Evolutionary conservation across 352 stramenopile species (phyloP).

Genomic region (Thalassiosira oceanica): DNA sequence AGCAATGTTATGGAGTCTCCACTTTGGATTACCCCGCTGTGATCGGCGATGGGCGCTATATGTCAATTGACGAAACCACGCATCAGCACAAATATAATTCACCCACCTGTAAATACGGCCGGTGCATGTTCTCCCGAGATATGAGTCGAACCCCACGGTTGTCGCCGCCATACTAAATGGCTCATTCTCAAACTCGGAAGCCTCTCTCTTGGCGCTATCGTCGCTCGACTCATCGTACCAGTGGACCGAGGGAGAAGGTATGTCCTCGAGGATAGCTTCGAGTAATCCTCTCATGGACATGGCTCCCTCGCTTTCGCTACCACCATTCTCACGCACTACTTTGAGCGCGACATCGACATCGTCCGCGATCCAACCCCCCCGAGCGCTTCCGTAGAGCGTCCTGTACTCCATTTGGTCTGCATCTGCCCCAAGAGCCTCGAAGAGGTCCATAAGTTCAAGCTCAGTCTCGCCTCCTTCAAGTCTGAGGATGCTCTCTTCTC

Average conservation of each 20-base stretch:
- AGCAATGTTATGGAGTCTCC: constrained; percentile 89
- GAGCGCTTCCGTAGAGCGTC: constrained; percentile 93
- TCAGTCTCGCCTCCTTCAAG: constrained; percentile 90
- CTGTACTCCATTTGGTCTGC: constrained; percentile 96
- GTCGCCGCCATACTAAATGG: constrained; percentile 92
- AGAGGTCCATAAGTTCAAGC: constrained; percentile 96
- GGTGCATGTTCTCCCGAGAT: constrained; percentile 91
- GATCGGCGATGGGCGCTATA: too few species aligned
- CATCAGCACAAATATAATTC: too few species aligned
- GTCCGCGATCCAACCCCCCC: constrained; percentile 92
- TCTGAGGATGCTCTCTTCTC: constrained; percentile 83
- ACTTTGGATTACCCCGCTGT: constrained; percentile 87
- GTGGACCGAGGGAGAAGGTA: constrained; percentile 84
- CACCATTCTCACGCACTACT: constrained; percentile 30
- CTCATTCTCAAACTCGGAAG: constrained; percentile 53
- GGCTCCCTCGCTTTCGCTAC: constrained; percentile 47
- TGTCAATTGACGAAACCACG: too few species aligned
- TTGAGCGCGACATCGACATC: constrained; percentile 81
- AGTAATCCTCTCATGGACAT: constrained; percentile 88
- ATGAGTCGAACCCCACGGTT: constrained; percentile 90
- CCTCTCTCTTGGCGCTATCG: constrained; percentile 30
- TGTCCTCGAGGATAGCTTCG: constrained; percentile 91
- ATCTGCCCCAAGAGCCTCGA: constrained; percentile 88
- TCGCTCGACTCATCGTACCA: constrained; percentile 47
- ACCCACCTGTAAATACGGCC: constrained; percentile 91